Percentiles rank a stretch among this genome's conserved stretches.
phyloP scores from a whole-genome alignment of 2,329 filamentous ascomycete genomes.

The Colletotrichum sp. region DNA sequence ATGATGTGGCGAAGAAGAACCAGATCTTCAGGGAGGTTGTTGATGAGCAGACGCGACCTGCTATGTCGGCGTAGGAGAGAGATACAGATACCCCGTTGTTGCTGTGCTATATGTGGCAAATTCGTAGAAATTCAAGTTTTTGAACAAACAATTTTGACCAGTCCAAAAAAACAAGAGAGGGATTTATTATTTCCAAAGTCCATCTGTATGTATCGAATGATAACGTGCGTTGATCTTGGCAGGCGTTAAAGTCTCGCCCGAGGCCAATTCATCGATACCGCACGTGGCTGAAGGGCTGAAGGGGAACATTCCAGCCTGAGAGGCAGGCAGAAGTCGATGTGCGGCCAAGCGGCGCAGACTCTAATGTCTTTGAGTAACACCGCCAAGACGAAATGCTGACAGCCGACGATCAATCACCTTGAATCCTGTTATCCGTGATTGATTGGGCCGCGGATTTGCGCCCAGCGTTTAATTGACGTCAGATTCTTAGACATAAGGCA shows the following conservation, averaged over 20 bases:
- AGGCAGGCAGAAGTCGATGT: background rate
- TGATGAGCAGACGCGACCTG: background rate
- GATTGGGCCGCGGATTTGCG: background rate
- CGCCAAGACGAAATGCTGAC: background rate
- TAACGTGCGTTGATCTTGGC: no score
- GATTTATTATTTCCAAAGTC: no score
- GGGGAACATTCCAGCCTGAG: background rate
- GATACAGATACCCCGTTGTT: background rate
- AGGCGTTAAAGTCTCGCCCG: no score
- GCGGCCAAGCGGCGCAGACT: background rate
- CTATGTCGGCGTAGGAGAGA: background rate
- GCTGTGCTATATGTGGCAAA: background rate
- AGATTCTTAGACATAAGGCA: background rate
- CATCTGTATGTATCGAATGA: no score
- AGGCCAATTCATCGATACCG: no score
- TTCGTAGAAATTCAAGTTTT: background rate
- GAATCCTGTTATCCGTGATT: accelerated
- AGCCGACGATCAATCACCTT: background rate
- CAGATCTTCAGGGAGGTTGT: constrained; percentile 13
- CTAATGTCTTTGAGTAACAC: accelerated
- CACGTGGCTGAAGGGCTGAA: background rate
- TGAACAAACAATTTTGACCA: accelerated
- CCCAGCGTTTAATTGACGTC: background rate
- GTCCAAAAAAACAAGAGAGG: no score
- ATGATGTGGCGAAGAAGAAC: constrained; percentile 21